Base-by-base conservation (phyloP, 352 stramenopile species). In the Globisporangium parvum region DNA sequence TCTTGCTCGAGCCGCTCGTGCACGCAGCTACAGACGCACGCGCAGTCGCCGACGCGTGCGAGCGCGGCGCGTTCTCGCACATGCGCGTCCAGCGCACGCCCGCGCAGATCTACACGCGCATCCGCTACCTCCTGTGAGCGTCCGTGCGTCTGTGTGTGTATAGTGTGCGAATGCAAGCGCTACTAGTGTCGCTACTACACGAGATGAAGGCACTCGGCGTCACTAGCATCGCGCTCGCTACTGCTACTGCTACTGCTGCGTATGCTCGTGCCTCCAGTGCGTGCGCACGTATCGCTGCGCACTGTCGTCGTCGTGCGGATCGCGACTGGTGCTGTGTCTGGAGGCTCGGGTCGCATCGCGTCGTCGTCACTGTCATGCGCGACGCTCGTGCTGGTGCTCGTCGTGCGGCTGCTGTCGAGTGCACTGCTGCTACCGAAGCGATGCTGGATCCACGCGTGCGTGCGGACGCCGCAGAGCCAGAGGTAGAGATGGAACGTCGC, bases 401-500 rank as follows among this genome's bases (percentile, higher is more conserved):
- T 44, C 23, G 11, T 51, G 49, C 31, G 53, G 65, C 26, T 73
- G 63, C 47, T 44, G 31, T 44, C 39, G 39, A 44, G 31, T 37
- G 31, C 31, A 8, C 31, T 37, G 31, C 31, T 37, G 31, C 31
- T 44, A 14, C 6, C 18, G 39, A 44, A 6, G 39, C 39, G 39
- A 6, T 9, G 12, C 39, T 76, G 71, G n/a, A 88, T 63, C 56
- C 72, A 86, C 60, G 84, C 76, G 58, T 86, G 70, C 11, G 78
- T 88, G 31, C 60, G 67, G 41, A 86, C 37, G 10, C 71, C 74
- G 11, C 62, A 69, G 49, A 65, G 70, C 21, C 60, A 73, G 26
- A 91, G 66, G 54, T 86, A 89, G n/a, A 75, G 39, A 59, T 91
- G 78, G 54, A 91, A 91, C 33, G 37, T 47, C 42, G 66, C 75